Conservation (phyloP, 257 asterid species). For the Knoxia roxburghii region DNA sequence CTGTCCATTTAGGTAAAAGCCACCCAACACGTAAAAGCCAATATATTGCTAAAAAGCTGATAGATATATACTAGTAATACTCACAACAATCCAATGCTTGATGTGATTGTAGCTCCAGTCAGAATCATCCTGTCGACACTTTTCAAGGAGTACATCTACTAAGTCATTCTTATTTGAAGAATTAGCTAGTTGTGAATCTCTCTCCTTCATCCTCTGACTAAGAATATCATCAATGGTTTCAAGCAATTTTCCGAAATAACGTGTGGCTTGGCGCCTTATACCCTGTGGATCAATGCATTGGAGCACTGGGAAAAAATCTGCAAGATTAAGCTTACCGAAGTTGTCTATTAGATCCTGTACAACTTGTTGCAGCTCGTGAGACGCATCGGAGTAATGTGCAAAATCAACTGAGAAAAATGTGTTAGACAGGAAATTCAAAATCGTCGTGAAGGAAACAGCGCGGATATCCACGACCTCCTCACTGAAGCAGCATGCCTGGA, state of each 20-base stretch:
- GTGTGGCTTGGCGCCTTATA: neutral
- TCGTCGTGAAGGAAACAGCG: neutral
- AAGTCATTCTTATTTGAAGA: neutral
- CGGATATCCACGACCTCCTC: neutral
- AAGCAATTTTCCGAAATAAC: neutral
- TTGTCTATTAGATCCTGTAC: neutral
- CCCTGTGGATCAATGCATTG: constrained; percentile 14
- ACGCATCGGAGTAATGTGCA: neutral
- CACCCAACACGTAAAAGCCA: too few species aligned
- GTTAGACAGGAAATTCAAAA: neutral
- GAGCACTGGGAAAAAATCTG: constrained; percentile 14
- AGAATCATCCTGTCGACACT: neutral
- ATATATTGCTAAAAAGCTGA: too few species aligned
- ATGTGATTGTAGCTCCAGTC: neutral
- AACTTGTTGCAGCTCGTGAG: neutral
- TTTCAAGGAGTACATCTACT: neutral
- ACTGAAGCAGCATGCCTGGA: neutral
- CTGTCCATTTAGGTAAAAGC: too few species aligned
- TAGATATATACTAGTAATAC: neutral
- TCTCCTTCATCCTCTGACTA: neutral
- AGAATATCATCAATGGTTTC: neutral
- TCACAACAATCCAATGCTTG: neutral
- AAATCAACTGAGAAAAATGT: neutral
- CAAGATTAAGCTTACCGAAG: constrained; percentile 1
- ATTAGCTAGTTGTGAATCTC: too few species aligned